Evolutionary conservation across 2,329 filamentous ascomycete species (phyloP), one percentile per base, ranked within the genome.

Genomic region (Microascus cirrosus): DNA sequence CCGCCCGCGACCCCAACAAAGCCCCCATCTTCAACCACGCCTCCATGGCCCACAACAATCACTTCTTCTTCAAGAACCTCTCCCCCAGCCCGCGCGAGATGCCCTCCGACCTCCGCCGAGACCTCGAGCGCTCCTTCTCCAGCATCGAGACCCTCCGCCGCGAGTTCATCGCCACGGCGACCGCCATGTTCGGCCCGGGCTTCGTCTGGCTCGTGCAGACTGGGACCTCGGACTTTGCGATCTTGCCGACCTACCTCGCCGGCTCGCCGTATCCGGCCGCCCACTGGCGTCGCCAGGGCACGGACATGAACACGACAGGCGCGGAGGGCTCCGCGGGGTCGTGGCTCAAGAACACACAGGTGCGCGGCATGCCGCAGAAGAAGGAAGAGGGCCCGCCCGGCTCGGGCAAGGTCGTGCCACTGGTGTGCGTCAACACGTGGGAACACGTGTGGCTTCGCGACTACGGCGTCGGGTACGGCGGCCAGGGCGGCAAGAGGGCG

Each of bases 361-460:
- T 62, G 28, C 65, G 60, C 60, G 67, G 64, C 61, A 64, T 68
- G 56, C 60, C 57, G 15, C 63, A 61, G 36, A 55, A 53, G 54
- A 42, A 48, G 32, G 54, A 54, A 18, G 66, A 70, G 53, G 70
- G 79, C 60, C 79, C 84, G 5, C 84, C 87, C 1, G 87, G 87
- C 45, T 86, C 85, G 59, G 79, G 83, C 62, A 80, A 87, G 54
- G 71, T 92, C 36, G 77, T 84, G 59, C 92, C 93, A 13, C 77
- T 97, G 60, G 76, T 99, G 65, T 96, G 93, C 69, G 81, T 97
- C 60, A 97, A 91, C 74, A 96, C 91, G 5, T 99, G 94, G 94
- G 87, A 97, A 77, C 94, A 97, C 73, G 86, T 87, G 10, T 99
- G 89, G 83, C 74, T 97, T 70, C 81, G 82, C 58, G 91, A 97